phyloP scores from a whole-genome alignment of 2,329 filamentous ascomycete species.

The Xylariales sp. region DNA sequence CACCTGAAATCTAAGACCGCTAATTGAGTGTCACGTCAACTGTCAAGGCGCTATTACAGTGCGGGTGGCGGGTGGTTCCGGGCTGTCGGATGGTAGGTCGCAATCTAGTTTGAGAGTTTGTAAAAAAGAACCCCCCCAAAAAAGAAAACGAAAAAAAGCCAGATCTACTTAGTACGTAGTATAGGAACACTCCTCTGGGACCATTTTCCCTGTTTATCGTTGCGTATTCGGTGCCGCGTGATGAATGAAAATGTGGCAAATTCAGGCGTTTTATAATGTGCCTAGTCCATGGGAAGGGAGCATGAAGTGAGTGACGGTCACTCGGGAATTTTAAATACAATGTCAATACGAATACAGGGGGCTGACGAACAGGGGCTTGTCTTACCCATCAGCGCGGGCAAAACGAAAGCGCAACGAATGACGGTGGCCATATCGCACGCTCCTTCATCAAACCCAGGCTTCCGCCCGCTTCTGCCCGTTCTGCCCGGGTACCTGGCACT shows the following conservation, averaged over 20 bases:
- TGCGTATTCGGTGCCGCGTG: neutral
- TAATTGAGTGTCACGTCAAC: too few relatives aligned
- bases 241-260: slow-evolving; percentile 2
- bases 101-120: neutral
- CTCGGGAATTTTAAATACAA: slow-evolving; percentile 3
- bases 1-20: too few relatives aligned
- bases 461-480: too few relatives aligned
- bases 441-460: slow-evolving; percentile 29
- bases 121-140: neutral
- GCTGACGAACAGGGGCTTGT: slow-evolving; percentile 5
- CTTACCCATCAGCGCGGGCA: slow-evolving; percentile 19
- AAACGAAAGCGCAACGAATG: slow-evolving; percentile 2
- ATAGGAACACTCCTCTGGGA: neutral
- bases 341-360: slow-evolving; percentile 16
- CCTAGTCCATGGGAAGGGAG: neutral
- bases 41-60: too few relatives aligned
- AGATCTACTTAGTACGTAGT: neutral
- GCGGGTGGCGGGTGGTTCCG: neutral
- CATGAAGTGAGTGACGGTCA: neutral
- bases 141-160: neutral
- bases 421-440: slow-evolving; percentile 4
- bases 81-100: slow-evolving; percentile 1
- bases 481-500: too few relatives aligned
- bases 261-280: neutral
- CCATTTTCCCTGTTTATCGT: neutral